Evolutionary conservation across 2,329 filamentous ascomycete species (phyloP).

Genomic region (Pseudogymnoascus sp.): DNA sequence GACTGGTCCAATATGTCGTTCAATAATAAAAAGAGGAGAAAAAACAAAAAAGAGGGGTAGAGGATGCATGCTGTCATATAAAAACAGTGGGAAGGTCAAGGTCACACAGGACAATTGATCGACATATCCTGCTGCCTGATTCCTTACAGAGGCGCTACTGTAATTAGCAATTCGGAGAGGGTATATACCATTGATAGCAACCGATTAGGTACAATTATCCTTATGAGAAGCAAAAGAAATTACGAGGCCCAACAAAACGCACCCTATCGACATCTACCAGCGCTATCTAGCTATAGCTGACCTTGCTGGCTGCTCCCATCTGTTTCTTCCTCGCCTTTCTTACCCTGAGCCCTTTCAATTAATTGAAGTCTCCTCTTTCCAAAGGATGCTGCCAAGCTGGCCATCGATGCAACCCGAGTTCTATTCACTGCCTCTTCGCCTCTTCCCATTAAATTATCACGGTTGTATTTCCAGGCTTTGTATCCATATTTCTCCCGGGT

Average conservation of each 20-base stretch:
- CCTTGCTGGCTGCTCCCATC: neutral
- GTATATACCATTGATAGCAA: too few relatives aligned
- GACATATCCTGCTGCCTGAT: too few relatives aligned
- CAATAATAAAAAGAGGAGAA: neutral
- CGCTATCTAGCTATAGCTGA: neutral
- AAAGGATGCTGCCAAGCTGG: constrained; percentile 9
- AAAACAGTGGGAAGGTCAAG: neutral
- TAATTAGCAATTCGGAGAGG: too few relatives aligned
- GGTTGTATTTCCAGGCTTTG: constrained; percentile 11
- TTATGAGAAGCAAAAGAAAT: too few relatives aligned
- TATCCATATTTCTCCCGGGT: constrained; percentile 13
- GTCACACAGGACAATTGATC: too few relatives aligned
- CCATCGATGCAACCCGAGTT: constrained; percentile 11
- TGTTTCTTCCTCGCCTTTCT: neutral
- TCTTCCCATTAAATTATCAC: constrained; percentile 9
- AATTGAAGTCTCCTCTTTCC: constrained; percentile 11
- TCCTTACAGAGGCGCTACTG: too few relatives aligned
- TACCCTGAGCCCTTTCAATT: neutral
- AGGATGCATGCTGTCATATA: neutral
- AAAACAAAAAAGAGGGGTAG: neutral
- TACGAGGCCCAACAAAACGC: neutral
- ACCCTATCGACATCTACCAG: neutral
- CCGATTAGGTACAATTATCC: too few relatives aligned
- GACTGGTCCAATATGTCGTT: neutral
- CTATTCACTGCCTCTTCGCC: constrained; percentile 12